Base-by-base conservation (phyloP, 495 filamentous ascomycete species). In the Hypoxylon fuscum region DNA sequence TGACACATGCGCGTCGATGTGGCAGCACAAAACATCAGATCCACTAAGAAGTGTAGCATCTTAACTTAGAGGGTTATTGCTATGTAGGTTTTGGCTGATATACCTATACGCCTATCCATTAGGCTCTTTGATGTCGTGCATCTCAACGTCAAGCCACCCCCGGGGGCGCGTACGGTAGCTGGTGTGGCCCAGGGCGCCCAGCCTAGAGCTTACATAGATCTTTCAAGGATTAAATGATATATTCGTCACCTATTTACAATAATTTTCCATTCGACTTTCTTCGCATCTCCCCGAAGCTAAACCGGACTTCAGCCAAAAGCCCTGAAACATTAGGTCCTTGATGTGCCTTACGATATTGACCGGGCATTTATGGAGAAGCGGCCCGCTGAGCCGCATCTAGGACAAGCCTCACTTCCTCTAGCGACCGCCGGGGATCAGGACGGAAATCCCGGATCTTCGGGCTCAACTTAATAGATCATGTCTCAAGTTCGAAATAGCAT, bases 101-200 rank as follows among this genome's bases (percentile, higher is more conserved):
- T 66, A 27, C 25, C 25, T 3, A 8, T 27, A 61, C 45, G 25
- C 52, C 44, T 52, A 57, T 25, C 47, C 52, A 61, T 66, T 61
- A 66, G 63, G 52, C 63, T 66, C 51, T 66, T 66, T 61, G 29
- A 61, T 66, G 34, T 57, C 52, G 47, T 66, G 63, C 63, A 55
- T 66, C 57, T 52, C 37, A 38, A 53, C 37, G 41, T 37, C 63
- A 57, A 43, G 22, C 35, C 42, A 12, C 34, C 44, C 50, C 23
- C 40, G 23, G 27, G 15, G 32, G 35, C 50, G 40, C 49, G 32
- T n/a, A n/a, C n/a, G 4, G 21, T 52, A 61, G 35, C 41, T 38
- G 55, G 61, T 44, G 29, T 47, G 47, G 40, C 47, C 25, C 25
- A 27, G 25, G 8, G 25, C n/a, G n/a, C n/a, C 25, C 25, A 3